phyloP scores from a whole-genome alignment of 1,284 basidiomycete species.

The Leccinum fuscescens region DNA sequence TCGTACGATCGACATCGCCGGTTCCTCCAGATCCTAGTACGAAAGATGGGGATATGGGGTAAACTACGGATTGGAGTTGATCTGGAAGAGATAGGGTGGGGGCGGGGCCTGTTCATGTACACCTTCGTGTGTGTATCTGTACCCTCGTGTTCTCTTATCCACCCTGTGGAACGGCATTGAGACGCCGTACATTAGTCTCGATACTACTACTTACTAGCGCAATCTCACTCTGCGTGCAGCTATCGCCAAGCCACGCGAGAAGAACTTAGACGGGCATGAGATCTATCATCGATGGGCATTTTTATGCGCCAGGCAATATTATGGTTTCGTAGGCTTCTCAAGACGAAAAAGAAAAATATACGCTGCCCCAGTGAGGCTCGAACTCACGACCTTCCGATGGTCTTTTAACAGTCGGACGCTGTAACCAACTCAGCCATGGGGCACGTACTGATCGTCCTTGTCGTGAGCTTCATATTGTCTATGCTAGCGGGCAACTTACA shows the following conservation, averaged over 20 bases:
- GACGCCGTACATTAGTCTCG: slow-evolving; percentile 5
- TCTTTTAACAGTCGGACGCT: slow-evolving; percentile 73
- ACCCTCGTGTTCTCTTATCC: slow-evolving; percentile 12
- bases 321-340: not conserved
- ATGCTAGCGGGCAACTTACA: too few species aligned
- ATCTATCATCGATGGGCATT: not conserved
- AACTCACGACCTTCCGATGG: slow-evolving; percentile 74
- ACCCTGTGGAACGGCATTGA: slow-evolving; percentile 2
- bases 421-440: slow-evolving; percentile 82
- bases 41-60: slow-evolving; percentile 78
- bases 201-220: slow-evolving; percentile 1
- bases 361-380: slow-evolving; percentile 69
- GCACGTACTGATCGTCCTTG: slow-evolving; percentile 35
- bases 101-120: not conserved
- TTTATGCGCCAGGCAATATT: not conserved
- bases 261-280: not conserved
- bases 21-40: slow-evolving; percentile 59
- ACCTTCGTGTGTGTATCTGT: slow-evolving; percentile 15
- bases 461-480: not conserved
- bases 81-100: not conserved
- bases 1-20: slow-evolving; percentile 34
- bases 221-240: not conserved
- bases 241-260: not conserved
- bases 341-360: slow-evolving; percentile 6
- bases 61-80: not conserved